Percentiles rank a stretch among this genome's conserved stretches.
phyloP scores from a whole-genome alignment of 2,329 filamentous ascomycete genomes.

The Talaromyces rugulosus region DNA sequence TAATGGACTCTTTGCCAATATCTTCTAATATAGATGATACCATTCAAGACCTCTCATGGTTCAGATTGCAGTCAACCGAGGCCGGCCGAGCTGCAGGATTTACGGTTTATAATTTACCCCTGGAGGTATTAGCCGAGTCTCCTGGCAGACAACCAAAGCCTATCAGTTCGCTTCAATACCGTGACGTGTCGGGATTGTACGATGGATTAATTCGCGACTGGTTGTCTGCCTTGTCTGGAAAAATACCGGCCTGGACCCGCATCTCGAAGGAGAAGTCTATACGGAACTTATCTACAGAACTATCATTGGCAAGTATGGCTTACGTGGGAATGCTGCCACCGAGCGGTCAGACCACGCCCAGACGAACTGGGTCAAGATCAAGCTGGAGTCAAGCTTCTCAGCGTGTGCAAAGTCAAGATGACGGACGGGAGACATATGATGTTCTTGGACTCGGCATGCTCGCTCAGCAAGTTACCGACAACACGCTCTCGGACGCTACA shows the following conservation, averaged over 20 bases:
- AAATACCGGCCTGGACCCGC: slow-evolving; percentile 33
- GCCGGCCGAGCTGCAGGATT: slow-evolving; percentile 3
- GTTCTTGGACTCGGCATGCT: slow-evolving; percentile 6
- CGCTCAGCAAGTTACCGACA: neutral
- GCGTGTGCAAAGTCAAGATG: neutral
- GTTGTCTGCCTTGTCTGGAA: slow-evolving; percentile 28
- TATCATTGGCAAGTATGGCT: slow-evolving; percentile 32
- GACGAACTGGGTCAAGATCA: neutral
- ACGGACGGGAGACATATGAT: neutral
- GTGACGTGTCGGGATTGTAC: slow-evolving; percentile 27
- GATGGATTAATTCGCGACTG: slow-evolving; percentile 34
- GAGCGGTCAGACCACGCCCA: neutral
- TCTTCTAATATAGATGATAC: slow-evolving; percentile 36
- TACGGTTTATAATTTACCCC: slow-evolving; percentile 19
- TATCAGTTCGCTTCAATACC: slow-evolving; percentile 9
- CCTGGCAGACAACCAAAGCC: slow-evolving; percentile 1
- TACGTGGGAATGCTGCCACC: slow-evolving; percentile 13
- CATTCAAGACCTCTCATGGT: slow-evolving; percentile 23
- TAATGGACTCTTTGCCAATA: slow-evolving; percentile 21
- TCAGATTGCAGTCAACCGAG: slow-evolving; percentile 19
- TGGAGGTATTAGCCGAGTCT: slow-evolving; percentile 5
- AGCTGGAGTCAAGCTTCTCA: neutral
- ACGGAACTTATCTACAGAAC: slow-evolving; percentile 31
- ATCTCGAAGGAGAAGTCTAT: slow-evolving; percentile 36
- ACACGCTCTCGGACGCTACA: neutral